Conservation (phyloP, 2,329 filamentous ascomycete genomes). For the Rachicladosporium sp. region DNA sequence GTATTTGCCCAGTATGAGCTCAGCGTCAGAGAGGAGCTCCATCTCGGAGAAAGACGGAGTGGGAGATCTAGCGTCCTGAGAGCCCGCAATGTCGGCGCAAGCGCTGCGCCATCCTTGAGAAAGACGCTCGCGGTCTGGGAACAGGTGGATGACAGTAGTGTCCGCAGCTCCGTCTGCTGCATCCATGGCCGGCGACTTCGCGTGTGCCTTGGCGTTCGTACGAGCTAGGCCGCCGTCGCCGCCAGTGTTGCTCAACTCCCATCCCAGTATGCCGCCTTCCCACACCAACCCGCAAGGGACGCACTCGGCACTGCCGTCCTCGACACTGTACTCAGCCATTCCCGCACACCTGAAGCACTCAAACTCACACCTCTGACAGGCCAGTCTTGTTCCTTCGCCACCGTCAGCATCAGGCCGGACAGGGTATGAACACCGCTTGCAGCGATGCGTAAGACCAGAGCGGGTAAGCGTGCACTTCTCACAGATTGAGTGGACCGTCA, state of each 20-base stretch:
- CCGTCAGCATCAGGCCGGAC: conserved; percentile 9
- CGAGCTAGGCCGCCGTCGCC: not conserved
- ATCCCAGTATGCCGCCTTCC: conserved; percentile 28
- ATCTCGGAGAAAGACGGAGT: no score
- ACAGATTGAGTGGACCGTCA: conserved; percentile 2
- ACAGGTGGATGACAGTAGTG: not conserved
- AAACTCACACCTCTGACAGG: conserved; percentile 32
- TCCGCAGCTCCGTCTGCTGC: no score
- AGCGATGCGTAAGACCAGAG: conserved; percentile 5
- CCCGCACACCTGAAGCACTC: conserved; percentile 29
- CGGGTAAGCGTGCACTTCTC: conserved; percentile 5
- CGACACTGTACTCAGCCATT: conserved; percentile 10
- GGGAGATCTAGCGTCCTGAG: no score
- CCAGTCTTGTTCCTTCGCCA: not conserved
- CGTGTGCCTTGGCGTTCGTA: not conserved
- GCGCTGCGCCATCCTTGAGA: no score
- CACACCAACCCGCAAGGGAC: conserved; percentile 22
- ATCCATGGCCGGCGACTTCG: not conserved
- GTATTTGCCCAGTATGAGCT: no score
- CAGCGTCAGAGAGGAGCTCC: no score
- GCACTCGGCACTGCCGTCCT: conserved; percentile 18
- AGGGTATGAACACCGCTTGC: conserved; percentile 8
- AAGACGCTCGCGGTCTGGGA: not conserved
- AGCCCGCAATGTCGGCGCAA: no score
- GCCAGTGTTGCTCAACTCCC: conserved; percentile 15